Evolutionary conservation across 2,329 filamentous ascomycete species (phyloP), one percentile per base, ranked within the genome.

Genomic region (Alternaria viburni): DNA sequence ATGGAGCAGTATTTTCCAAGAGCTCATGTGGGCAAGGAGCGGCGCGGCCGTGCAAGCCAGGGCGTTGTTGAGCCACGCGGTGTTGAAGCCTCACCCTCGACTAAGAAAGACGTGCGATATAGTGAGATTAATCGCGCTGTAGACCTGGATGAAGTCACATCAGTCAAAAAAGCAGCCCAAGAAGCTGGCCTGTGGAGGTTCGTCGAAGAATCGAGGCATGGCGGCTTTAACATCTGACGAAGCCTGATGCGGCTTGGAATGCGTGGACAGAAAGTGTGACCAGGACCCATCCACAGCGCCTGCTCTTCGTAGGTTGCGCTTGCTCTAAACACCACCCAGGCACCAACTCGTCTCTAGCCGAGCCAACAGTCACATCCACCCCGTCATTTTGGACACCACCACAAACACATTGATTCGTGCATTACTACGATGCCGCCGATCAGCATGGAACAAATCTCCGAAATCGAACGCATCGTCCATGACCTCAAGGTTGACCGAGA

Each of bases 1-100:
- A 96, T 96, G 92, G 92, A 96, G 79, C 93, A 96, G 80, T 96
- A 96, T 74, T 89, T 89, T 66, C 92, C 92, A 0, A 87, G 91
- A 67, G 93, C 91, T 0, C 89, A 96, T 77, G 93, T 96, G 1
- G 93, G 93, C 4, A 95, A 93, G 81, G 82, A 83, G 57, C 87
- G 68, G 19, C 72, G 76, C 19, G 61, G 69, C 25, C 60, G 44
- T 21, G n/a, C 43, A 25, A 36, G 30, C 83, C 60, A 72, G 61
- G 75, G 74, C 72, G 62, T 74, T 26, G 49, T 75, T 59, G 72
- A 80, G 60, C 59, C 78, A 63, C 68, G 74, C n/a, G 70, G 74
- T 59, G 58, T 70, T 17, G 54, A 70, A 19, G 68, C 72, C 21
- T 65, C 65, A 10, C n/a, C 46, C 13, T 66, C 76, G 12, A 70